These are phyloP conservation scores for Sungouiozyma intestinalis DNA, from an alignment of 805 yeast species.

Conservation along the genomic window DNA sequence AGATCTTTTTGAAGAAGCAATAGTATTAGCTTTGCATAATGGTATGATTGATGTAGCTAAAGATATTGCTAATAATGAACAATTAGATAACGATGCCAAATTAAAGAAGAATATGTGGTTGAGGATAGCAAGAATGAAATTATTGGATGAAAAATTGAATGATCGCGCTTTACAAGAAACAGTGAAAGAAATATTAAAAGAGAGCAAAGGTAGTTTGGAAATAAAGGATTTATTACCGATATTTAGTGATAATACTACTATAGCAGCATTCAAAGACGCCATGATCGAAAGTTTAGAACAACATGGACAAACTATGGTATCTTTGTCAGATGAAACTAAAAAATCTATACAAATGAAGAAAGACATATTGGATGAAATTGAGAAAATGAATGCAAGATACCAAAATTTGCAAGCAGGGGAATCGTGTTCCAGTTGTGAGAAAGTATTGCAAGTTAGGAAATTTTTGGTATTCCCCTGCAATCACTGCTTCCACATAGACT, in stretches of 20 bases:
- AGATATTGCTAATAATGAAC: conserved; percentile 26
- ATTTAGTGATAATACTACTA: conserved; percentile 73
- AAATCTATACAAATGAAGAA: conserved; percentile 54
- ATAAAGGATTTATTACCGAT: conserved; percentile 77
- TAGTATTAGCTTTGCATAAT: conserved; percentile 57
- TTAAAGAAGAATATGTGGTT: conserved; percentile 67
- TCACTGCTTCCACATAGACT: conserved; percentile 84
- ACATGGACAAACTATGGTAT: conserved; percentile 55
- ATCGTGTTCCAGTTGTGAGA: conserved; percentile 64
- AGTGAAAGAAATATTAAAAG: conserved; percentile 30
- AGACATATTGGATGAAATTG: conserved; percentile 51
- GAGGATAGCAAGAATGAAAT: conserved; percentile 34
- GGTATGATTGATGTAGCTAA: conserved; percentile 29
- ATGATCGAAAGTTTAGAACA: conserved; percentile 68
- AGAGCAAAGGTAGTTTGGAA: conserved; percentile 41
- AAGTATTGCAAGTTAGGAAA: conserved; percentile 57
- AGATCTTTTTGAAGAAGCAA: conserved; percentile 70
- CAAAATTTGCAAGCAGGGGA: conserved; percentile 74
- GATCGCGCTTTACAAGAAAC: conserved; percentile 23
- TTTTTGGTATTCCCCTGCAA: conserved; percentile 82
- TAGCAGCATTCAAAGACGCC: conserved; percentile 77
- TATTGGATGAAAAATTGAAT: conserved; percentile 15
- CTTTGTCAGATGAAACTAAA: conserved; percentile 63
- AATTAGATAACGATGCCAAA: conserved; percentile 32
- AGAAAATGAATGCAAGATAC: conserved; percentile 41